A percentile compares a stretch with the other conserved stretches of the same genome.
Evolutionary conservation across 1,284 basidiomycete species (phyloP).

Genomic region (Tilletiaria anomala): DNA sequence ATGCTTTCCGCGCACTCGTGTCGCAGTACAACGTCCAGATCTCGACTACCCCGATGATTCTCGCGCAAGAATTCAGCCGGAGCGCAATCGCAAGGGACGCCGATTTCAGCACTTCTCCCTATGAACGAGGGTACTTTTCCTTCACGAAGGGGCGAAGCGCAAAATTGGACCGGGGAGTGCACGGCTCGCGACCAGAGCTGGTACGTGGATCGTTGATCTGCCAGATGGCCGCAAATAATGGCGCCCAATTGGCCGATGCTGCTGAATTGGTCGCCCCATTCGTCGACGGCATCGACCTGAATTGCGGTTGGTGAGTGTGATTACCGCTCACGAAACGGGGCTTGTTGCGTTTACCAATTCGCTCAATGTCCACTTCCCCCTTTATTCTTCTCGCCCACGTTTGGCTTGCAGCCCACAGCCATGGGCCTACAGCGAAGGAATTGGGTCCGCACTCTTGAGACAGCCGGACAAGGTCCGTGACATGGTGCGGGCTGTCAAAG

Average conservation of each 20-base stretch:
- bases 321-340: neutral
- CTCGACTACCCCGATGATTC: constrained; percentile 51
- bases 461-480: constrained; percentile 49
- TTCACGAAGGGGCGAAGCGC: constrained; percentile 38
- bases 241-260: constrained; percentile 46
- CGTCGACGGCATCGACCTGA: constrained; percentile 50
- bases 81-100: constrained; percentile 46
- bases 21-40: constrained; percentile 50
- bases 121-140: constrained; percentile 47
- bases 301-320: constrained; percentile 42
- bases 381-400: no score
- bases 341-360: no score
- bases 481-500: constrained; percentile 47
- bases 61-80: constrained; percentile 48
- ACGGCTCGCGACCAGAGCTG: constrained; percentile 4
- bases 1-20: constrained; percentile 48
- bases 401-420: constrained; percentile 15
- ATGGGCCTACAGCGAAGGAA: constrained; percentile 44
- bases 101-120: constrained; percentile 46
- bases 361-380: neutral
- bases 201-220: constrained; percentile 47
- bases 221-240: constrained; percentile 48
- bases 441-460: constrained; percentile 49
- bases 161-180: constrained; percentile 1
- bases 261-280: constrained; percentile 46